Evolutionary conservation across 2,329 filamentous ascomycete species (phyloP), one percentile per base, ranked within the genome.

Genomic region (Xylaria sp.): DNA sequence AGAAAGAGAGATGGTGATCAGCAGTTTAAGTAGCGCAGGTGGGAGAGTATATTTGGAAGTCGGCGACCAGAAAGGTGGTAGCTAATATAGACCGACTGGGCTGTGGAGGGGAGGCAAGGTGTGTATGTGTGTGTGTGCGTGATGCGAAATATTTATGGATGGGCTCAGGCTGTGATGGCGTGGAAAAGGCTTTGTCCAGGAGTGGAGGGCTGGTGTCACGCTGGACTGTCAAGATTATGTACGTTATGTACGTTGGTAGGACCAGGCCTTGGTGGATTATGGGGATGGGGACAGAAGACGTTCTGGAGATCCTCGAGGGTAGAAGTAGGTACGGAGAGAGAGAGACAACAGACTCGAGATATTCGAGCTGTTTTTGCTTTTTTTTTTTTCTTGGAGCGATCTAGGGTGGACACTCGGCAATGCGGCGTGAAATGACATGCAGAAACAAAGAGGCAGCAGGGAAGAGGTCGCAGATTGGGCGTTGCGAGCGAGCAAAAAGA

Each of bases 21-120:
- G 52, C 51, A 60, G 64, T 60, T 55, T 60, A 59, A 62, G 52
- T 44, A 61, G 37, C 49, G 55, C 42, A 18, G 56, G 47, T 53
- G 23, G 52, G 47, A 52, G 55, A 58, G 54, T n/a, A 61, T 59
- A 59, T 51, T 59, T 34, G 47, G 30, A 55, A 58, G 52, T 53
- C 61, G 59, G 59, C 57, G 56, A 57, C 51, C 35, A 57, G 47
- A n/a, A 55, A 8, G 16, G 23, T 30, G 23, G 30, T 46, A 48
- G 54, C 46, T 60, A 61, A 53, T 57, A 47, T 47, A 44, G 55
- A 18, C 51, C 18, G 60, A 13, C 42, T 46, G 59, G 54, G 59
- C 59, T 61, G 63, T 62, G 58, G 55, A 53, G 54, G 54, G 47
- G 54, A 30, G 51, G 49, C 51, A 34, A 54, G 42, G 30, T 9